Evolutionary conservation across 441 rosid genomes (phyloP).

Genomic region (Corymbia citriodora): DNA sequence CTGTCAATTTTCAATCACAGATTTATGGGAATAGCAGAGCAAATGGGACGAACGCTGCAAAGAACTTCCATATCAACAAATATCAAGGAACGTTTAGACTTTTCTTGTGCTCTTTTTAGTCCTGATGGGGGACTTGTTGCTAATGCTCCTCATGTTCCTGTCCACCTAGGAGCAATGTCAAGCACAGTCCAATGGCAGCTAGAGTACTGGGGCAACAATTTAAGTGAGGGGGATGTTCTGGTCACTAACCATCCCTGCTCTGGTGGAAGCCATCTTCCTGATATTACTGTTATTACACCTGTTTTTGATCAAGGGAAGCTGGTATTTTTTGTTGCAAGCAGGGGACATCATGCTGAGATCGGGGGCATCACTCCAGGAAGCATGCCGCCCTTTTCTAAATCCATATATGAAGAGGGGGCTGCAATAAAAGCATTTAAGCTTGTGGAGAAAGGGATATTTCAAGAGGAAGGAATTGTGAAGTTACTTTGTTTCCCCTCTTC

Average conservation of each 20-base stretch:
- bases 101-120: conserved; percentile 92
- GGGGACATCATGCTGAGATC: conserved; percentile 98
- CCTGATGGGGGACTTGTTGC: conserved; percentile 95
- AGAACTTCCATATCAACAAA: conserved; percentile 95
- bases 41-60: conserved; percentile 93
- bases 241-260: conserved; percentile 91
- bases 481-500: conserved; percentile 63
- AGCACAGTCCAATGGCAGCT: conserved; percentile 92
- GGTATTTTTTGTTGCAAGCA: conserved; percentile 87
- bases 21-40: conserved; percentile 98
- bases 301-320: conserved; percentile 68
- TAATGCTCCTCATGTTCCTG: conserved; percentile 97
- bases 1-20: conserved; percentile 94
- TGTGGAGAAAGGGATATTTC: conserved; percentile 73
- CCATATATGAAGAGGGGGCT: conserved; percentile 95
- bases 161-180: conserved; percentile 97
- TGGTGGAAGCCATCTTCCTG: conserved; percentile 97
- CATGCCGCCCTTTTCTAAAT: conserved; percentile 97
- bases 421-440: conserved; percentile 93
- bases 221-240: conserved; percentile 85
- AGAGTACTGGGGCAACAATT: conserved; percentile 61
- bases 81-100: conserved; percentile 90
- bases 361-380: conserved; percentile 98
- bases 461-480: conserved; percentile 78
- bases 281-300: conserved; percentile 90